Evolutionary conservation across 495 filamentous ascomycete genomes (phyloP).

Genomic region (Astrothelium macrocarpum): DNA sequence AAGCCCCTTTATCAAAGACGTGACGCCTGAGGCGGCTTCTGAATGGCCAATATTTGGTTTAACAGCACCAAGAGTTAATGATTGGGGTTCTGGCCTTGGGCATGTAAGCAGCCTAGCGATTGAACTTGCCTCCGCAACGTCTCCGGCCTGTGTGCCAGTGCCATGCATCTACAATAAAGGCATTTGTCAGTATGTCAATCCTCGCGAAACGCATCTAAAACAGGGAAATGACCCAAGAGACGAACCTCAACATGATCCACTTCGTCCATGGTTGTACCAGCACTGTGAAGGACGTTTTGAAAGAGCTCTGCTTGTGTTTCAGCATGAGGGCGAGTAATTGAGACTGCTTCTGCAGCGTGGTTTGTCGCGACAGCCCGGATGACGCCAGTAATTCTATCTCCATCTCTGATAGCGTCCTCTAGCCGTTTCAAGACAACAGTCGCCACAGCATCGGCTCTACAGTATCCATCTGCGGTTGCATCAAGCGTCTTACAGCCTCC

Average conservation of each 20-base stretch:
- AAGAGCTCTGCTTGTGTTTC: slow-evolving; percentile 23
- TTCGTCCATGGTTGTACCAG: slow-evolving; percentile 17
- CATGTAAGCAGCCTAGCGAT: slow-evolving; percentile 23
- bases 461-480: slow-evolving; percentile 33
- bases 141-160: slow-evolving; percentile 36
- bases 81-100: not conserved
- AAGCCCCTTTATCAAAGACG: slow-evolving; percentile 30
- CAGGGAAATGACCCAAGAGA: too few relatives aligned
- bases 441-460: slow-evolving; percentile 30
- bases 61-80: slow-evolving; percentile 26
- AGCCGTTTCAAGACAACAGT: slow-evolving; percentile 30
- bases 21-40: slow-evolving; percentile 29
- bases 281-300: slow-evolving; percentile 15
- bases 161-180: too few relatives aligned
- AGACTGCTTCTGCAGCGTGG: slow-evolving; percentile 28
- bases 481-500: slow-evolving; percentile 34
- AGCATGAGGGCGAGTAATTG: slow-evolving; percentile 32
- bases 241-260: slow-evolving; percentile 30
- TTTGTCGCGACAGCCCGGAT: slow-evolving; percentile 24
- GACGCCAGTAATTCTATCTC: slow-evolving; percentile 23
- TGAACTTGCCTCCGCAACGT: slow-evolving; percentile 30
- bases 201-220: too few relatives aligned
- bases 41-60: slow-evolving; percentile 33
- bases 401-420: slow-evolving; percentile 26
- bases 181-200: too few relatives aligned